Conservation (phyloP, 352 stramenopile species). For the Phytophthora vignae region DNA sequence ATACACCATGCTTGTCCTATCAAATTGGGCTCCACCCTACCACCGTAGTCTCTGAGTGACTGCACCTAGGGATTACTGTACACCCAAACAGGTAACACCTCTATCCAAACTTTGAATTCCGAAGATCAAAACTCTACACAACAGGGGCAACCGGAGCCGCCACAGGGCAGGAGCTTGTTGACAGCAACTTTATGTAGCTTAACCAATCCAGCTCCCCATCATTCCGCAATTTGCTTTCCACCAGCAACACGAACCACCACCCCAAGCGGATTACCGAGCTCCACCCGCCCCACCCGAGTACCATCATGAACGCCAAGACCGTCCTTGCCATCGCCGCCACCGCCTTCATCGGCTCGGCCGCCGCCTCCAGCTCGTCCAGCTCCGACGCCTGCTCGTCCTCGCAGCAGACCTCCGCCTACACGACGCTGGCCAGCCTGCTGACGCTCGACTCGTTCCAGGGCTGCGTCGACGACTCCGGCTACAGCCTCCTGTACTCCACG, state of each 20-base stretch:
- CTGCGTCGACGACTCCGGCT: constrained; percentile 31
- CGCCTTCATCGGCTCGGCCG: constrained; percentile 23
- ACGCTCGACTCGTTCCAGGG: constrained; percentile 19
- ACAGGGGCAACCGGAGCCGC: no score
- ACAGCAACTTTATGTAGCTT: no score
- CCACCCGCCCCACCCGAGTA: no score
- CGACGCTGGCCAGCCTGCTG: constrained; percentile 24
- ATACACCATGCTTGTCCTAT: constrained; percentile 5
- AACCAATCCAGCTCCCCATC: no score
- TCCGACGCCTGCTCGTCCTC: constrained; percentile 15
- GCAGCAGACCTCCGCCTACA: constrained; percentile 25
- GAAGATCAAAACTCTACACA: no score
- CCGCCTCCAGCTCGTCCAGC: neutral
- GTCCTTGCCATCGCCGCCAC: constrained; percentile 14
- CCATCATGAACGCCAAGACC: constrained; percentile 21
- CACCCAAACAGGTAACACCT: neutral
- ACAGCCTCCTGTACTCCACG: constrained; percentile 32
- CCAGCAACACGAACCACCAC: no score
- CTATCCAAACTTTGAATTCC: no score
- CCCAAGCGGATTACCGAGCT: no score
- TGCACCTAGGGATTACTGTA: neutral
- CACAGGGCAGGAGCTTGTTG: no score
- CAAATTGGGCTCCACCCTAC: neutral
- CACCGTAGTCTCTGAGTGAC: neutral
- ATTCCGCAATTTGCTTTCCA: no score